Evolutionary conservation across 768 basidiomycete species (phyloP).

Genomic region (Agaricus blazei): DNA sequence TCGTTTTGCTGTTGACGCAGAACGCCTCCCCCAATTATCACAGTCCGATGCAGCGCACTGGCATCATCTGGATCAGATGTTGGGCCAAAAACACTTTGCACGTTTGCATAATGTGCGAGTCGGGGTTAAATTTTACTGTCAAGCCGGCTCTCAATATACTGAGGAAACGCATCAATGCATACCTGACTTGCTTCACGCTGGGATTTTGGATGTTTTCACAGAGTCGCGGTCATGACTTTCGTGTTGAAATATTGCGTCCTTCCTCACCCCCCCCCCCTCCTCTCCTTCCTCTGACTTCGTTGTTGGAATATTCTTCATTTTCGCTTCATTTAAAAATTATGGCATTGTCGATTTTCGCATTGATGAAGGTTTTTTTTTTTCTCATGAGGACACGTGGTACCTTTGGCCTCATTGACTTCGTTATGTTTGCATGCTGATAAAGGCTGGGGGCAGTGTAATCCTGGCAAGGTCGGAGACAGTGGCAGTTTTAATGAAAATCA

Average conservation of each 20-base stretch:
- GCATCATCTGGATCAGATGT: slow-evolving; percentile 3
- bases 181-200: background rate
- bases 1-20: slow-evolving; percentile 2
- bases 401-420: too few relatives aligned
- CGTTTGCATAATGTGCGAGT: slow-evolving; percentile 1
- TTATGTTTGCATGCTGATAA: too few relatives aligned
- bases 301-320: too few relatives aligned
- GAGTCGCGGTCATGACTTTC: background rate
- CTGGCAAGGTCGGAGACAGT: too few relatives aligned
- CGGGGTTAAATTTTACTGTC: slow-evolving; percentile 7
- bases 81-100: background rate
- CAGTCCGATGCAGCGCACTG: slow-evolving; percentile 3
- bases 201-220: slow-evolving; percentile 6
- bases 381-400: too few relatives aligned
- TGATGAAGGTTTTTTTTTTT: too few relatives aligned
- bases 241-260: background rate
- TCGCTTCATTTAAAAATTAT: too few relatives aligned
- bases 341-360: too few relatives aligned
- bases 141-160: slow-evolving; percentile 4
- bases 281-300: too few relatives aligned
- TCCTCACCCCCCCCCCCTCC: too few relatives aligned
- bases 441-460: too few relatives aligned
- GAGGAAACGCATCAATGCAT: slow-evolving; percentile 1
- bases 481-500: too few relatives aligned
- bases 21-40: slow-evolving; percentile 6